Base-by-base conservation (phyloP, 2,329 filamentous ascomycete species). In the Furcasterigmium sp. region DNA sequence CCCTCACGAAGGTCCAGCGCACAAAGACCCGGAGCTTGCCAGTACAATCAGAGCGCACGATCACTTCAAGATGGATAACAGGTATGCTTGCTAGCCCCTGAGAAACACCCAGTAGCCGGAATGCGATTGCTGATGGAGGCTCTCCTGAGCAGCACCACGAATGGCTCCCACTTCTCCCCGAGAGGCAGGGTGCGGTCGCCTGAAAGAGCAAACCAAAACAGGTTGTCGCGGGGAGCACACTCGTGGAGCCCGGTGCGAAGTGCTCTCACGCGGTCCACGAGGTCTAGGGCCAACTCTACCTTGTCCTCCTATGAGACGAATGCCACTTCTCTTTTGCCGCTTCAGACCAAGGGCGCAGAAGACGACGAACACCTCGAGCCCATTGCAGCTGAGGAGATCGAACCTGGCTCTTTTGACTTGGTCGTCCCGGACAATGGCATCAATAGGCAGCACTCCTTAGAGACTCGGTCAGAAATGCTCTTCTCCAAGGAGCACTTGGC, bases 401-500 rank as follows among this genome's bases (percentile, higher is more conserved):
- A 63, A 26, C 59, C 61, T 3, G 52, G 58, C n/a, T 67, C 61
- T 8, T 67, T 68, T 35, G 59, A 68, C 39, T 54, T 61, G 17
- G 57, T 60, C 4, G 51, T 53, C 35, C 58, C 58, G 7, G 48
- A 45, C 15, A 32, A 48, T 19, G 48, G 46, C 5, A 39, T 46
- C 46, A 25, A 46, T 40, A 44, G 49, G 49, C 49, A 59, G 14
- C 60, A 79, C 54, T 78, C 75, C 2, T 64, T 88, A 1, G 85
- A 87, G 58, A 64, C 68, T n/a, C 74, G 79, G 36, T 78, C 82
- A 0, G 80, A 85, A 45, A 67, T 79, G 11, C 65, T 89, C 28
- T 83, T 87, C 53, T 86, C 83, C 1, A 68, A 62, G 14, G 74
- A 81, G 41, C 85, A 89, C 60, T 66, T 89, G 21, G 61, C 73